Conservation (phyloP, 1,284 basidiomycete species). For the Trichosporon faecale region DNA sequence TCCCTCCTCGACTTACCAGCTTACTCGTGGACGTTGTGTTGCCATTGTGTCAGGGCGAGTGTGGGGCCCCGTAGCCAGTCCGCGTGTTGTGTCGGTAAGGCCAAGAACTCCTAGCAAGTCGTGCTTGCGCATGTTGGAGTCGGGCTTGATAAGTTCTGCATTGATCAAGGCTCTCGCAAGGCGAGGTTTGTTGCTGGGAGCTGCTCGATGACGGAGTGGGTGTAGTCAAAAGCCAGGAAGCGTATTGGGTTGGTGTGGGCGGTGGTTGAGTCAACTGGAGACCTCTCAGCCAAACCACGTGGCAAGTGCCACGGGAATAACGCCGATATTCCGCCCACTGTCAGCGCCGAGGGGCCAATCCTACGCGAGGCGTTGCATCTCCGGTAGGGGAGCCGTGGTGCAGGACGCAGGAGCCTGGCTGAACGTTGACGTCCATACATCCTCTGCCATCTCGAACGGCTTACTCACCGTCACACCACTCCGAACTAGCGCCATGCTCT, state of each 20-base stretch:
- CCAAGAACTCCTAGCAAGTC: too few species aligned
- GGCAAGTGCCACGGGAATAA: background rate
- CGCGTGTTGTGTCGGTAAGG: too few species aligned
- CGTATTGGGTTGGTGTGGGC: background rate
- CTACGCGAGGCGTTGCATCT: background rate
- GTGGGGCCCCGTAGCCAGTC: too few species aligned
- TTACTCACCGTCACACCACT: background rate
- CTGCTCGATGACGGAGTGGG: background rate
- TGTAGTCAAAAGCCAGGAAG: background rate
- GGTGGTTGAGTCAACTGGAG: background rate
- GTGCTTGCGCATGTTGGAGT: too few species aligned
- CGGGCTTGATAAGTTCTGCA: background rate
- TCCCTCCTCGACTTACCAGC: too few species aligned
- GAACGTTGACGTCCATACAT: background rate
- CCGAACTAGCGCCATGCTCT: constrained; percentile 2
- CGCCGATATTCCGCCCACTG: background rate
- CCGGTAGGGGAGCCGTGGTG: background rate
- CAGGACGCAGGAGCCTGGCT: background rate
- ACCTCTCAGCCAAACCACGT: background rate
- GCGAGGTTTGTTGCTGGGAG: background rate
- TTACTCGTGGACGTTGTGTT: too few species aligned
- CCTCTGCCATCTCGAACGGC: background rate
- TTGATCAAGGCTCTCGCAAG: background rate
- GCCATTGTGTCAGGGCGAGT: too few species aligned
- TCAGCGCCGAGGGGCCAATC: background rate